These are phyloP conservation scores for Scenedesmus sp. DNA, from an alignment of 163 green algal species.

Conservation along the genomic window DNA sequence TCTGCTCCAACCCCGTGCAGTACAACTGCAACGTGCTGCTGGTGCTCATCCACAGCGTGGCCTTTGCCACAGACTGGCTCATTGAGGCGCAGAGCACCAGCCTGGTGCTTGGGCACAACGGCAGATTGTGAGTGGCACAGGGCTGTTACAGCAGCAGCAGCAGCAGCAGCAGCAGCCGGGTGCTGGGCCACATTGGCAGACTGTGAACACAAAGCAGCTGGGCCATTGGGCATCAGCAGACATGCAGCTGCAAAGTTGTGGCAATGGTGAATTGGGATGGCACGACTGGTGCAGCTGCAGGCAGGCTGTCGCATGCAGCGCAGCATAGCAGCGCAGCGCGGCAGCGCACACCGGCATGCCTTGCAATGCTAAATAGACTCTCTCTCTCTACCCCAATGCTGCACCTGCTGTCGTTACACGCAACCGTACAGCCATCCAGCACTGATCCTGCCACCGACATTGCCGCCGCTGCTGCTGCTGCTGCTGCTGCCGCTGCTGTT, in stretches of 20 bases:
- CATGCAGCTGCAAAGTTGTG: background rate
- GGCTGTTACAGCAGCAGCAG: background rate
- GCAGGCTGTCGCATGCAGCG: too few species aligned
- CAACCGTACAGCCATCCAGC: too few species aligned
- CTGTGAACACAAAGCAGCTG: background rate
- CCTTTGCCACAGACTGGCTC: constrained; percentile 61
- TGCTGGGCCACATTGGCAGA: too few species aligned
- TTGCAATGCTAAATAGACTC: too few species aligned
- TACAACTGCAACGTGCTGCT: constrained; percentile 66
- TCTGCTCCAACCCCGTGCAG: constrained; percentile 45
- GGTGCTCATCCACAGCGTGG: constrained; percentile 59
- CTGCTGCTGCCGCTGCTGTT: too few species aligned
- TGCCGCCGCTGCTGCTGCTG: too few species aligned
- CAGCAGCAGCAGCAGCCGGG: background rate
- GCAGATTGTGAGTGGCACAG: constrained; percentile 9
- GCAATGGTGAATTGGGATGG: background rate
- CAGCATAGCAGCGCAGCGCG: too few species aligned
- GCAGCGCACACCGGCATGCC: too few species aligned
- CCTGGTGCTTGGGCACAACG: constrained; percentile 14
- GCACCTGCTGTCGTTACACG: too few species aligned
- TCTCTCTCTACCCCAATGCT: too few species aligned
- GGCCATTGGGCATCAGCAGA: background rate
- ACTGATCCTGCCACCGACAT: too few species aligned
- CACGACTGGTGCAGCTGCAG: too few species aligned
- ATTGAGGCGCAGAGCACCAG: constrained; percentile 45